phyloP scores from a whole-genome alignment of 208 protist species.

The Wallacemonas sp. region DNA sequence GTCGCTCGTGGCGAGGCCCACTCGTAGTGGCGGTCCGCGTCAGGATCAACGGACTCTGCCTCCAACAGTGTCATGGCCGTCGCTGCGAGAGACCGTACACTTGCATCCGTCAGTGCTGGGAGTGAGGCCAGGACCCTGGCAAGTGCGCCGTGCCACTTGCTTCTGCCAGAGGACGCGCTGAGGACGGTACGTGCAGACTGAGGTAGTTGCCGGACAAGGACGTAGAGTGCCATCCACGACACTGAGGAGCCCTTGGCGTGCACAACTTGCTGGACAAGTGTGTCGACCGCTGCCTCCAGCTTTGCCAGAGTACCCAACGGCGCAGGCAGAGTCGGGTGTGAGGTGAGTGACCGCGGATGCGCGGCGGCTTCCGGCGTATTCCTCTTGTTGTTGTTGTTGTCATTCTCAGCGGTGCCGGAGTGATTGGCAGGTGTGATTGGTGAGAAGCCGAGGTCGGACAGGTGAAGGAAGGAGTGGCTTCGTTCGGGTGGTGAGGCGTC shows the following conservation, averaged over 20 bases:
- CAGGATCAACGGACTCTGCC: not conserved
- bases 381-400: no score
- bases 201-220: conserved; percentile 44
- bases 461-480: conserved; percentile 5
- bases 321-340: not conserved
- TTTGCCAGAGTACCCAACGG: not conserved
- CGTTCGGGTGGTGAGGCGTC: not conserved
- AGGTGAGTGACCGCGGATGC: no score
- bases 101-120: not conserved
- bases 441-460: conserved; percentile 10
- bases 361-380: no score
- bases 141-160: not conserved
- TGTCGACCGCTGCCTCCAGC: conserved; percentile 29
- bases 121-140: not conserved
- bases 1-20: not conserved
- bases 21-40: not conserved
- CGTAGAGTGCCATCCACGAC: conserved; percentile 50
- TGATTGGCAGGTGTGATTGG: not conserved
- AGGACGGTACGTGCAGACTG: not conserved
- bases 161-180: not conserved
- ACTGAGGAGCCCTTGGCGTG: conserved; percentile 9
- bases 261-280: conserved; percentile 20
- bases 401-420: not conserved
- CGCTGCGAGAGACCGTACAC: not conserved
- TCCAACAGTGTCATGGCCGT: not conserved